Conservation (phyloP, 164 flowering plant genomes). For the Annona squamosa region DNA sequence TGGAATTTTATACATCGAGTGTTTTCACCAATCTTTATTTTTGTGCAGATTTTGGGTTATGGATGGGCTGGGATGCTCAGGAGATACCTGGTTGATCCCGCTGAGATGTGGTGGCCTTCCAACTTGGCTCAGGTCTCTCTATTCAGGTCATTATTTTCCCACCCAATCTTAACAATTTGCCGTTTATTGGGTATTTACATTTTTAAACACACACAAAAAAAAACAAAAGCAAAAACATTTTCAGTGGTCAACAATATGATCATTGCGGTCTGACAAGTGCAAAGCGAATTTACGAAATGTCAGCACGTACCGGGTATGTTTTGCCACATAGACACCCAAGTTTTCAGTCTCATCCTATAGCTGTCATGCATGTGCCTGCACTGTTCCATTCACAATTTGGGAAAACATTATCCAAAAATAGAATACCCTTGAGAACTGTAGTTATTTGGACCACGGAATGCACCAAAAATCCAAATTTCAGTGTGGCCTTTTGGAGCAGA, state of each 20-base stretch:
- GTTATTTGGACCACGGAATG: background rate
- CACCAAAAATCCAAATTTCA: background rate
- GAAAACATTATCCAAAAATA: background rate
- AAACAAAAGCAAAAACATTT: too few relatives aligned
- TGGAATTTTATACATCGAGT: background rate
- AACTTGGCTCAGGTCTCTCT: slow-evolving; percentile 92
- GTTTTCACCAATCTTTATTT: background rate
- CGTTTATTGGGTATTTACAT: too few relatives aligned
- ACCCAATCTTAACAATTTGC: too few relatives aligned
- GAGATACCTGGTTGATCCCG: slow-evolving; percentile 75
- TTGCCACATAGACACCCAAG: background rate
- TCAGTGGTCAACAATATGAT: too few relatives aligned
- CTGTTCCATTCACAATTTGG: background rate
- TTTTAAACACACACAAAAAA: too few relatives aligned
- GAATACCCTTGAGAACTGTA: background rate
- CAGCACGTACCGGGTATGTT: background rate
- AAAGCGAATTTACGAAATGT: background rate
- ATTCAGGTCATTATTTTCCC: slow-evolving; percentile 44
- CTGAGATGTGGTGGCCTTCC: slow-evolving; percentile 97
- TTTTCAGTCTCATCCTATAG: background rate
- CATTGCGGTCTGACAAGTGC: too few relatives aligned
- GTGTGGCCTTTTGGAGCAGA: background rate
- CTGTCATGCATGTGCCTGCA: background rate
- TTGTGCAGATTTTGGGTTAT: slow-evolving; percentile 70
- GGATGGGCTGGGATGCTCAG: slow-evolving; percentile 96